phyloP scores from a whole-genome alignment of 768 basidiomycete species.

The Suillus alpinus region DNA sequence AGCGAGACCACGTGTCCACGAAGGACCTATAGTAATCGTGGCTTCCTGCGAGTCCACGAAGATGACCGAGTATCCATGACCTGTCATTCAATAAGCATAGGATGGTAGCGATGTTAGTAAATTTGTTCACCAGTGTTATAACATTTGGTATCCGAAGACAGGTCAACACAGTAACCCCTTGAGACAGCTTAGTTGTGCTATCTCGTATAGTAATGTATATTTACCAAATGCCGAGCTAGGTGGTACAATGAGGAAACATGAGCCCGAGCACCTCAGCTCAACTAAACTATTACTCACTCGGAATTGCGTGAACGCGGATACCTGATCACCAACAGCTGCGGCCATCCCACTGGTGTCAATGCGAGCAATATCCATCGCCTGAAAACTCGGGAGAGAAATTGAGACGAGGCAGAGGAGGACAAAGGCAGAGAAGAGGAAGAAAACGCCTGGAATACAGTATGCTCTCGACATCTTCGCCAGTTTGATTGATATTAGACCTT shows the following conservation, averaged over 20 bases:
- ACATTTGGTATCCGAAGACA: slow-evolving; percentile 40
- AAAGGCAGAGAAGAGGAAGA: slow-evolving; percentile 59
- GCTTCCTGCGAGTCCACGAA: slow-evolving; percentile 36
- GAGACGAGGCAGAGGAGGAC: slow-evolving; percentile 66
- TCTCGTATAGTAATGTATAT: slow-evolving; percentile 7
- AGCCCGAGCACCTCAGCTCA: neutral
- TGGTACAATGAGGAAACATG: slow-evolving; percentile 6
- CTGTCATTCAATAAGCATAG: slow-evolving; percentile 25
- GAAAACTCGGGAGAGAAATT: slow-evolving; percentile 68
- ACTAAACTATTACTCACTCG: slow-evolving; percentile 44
- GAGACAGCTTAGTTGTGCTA: slow-evolving; percentile 8
- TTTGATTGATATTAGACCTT: neutral
- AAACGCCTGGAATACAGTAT: slow-evolving; percentile 61
- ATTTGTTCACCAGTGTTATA: slow-evolving; percentile 38
- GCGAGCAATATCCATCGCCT: slow-evolving; percentile 65
- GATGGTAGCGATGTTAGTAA: neutral
- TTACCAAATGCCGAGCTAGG: slow-evolving; percentile 72
- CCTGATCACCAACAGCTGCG: slow-evolving; percentile 18
- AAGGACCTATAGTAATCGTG: slow-evolving; percentile 40
- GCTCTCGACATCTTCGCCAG: slow-evolving; percentile 38
- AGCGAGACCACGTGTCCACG: slow-evolving; percentile 74
- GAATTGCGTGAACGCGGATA: slow-evolving; percentile 37
- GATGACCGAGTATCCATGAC: slow-evolving; percentile 54
- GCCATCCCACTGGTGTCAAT: slow-evolving; percentile 42
- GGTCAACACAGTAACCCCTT: slow-evolving; percentile 65